Evolutionary conservation across 257 asterid species (phyloP).

Genomic region (Lycium barbarum): DNA sequence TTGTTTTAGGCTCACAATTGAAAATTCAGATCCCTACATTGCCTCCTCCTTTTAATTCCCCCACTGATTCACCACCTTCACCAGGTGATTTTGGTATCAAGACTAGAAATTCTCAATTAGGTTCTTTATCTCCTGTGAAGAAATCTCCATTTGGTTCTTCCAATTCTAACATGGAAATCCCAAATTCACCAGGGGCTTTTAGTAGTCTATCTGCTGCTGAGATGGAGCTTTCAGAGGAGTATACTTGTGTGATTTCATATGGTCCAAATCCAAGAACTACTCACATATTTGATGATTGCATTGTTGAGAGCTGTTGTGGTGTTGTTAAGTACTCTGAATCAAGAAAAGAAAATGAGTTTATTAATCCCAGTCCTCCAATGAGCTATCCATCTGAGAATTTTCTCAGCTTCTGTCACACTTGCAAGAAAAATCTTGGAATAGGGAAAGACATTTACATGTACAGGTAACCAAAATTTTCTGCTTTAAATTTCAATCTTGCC

Average conservation of each 20-base stretch:
- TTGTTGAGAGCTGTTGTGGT: conserved; percentile 78
- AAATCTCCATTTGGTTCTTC: conserved; percentile 56
- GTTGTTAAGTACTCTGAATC: conserved; percentile 56
- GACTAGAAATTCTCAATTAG: conserved; percentile 60
- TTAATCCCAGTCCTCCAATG: conserved; percentile 36
- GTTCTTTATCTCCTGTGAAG: conserved; percentile 51
- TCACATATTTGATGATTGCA: conserved; percentile 83
- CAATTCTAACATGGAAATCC: conserved; percentile 43
- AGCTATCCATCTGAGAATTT: conserved; percentile 71
- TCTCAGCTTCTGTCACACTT: conserved; percentile 74
- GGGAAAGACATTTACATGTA: conserved; percentile 84
- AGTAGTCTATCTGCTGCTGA: conserved; percentile 64
- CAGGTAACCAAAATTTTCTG: conserved; percentile 53
- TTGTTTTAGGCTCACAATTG: conserved; percentile 78
- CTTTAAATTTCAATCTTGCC: background rate
- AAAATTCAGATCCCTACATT: conserved; percentile 74
- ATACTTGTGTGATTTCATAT: conserved; percentile 80
- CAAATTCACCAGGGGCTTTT: conserved; percentile 37
- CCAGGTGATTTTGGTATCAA: conserved; percentile 82
- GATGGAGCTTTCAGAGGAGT: conserved; percentile 94
- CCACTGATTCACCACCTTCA: conserved; percentile 60
- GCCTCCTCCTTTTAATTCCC: conserved; percentile 47
- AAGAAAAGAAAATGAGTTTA: conserved; percentile 37
- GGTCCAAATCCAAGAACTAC: conserved; percentile 89
- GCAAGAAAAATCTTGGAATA: conserved; percentile 77